Conservation (phyloP, 169 alveolate species). For the Perkinsus marinus region DNA sequence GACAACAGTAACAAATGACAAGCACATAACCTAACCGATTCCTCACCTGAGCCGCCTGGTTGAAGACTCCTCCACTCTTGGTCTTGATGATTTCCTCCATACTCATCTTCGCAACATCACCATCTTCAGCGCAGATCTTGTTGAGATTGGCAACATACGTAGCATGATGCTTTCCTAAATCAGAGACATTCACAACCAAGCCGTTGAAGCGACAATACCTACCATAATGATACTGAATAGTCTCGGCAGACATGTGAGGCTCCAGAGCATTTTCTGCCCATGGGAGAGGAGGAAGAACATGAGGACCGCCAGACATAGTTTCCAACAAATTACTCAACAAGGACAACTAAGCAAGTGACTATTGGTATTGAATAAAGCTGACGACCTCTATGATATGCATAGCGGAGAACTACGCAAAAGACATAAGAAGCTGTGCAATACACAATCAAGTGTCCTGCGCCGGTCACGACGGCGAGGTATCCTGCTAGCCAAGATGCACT, state of each 20-base stretch:
- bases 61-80: slow-evolving; percentile 32
- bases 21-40: neutral
- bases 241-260: slow-evolving; percentile 81
- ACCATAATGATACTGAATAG: slow-evolving; percentile 81
- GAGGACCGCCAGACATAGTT: neutral
- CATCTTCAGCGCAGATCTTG: slow-evolving; percentile 27
- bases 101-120: slow-evolving; percentile 7
- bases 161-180: neutral
- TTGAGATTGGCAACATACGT: neutral
- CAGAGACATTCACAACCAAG: too few species aligned
- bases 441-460: too few species aligned
- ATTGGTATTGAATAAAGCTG: too few species aligned
- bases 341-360: too few species aligned
- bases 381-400: too few species aligned
- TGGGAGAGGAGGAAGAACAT: slow-evolving; percentile 69
- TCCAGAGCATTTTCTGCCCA: slow-evolving; percentile 74
- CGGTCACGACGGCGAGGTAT: too few species aligned
- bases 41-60: slow-evolving; percentile 40
- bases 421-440: too few species aligned
- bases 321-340: neutral
- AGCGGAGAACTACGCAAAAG: too few species aligned
- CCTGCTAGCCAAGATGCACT: too few species aligned
- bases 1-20: neutral
- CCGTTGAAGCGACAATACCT: too few species aligned
- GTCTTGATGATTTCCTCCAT: slow-evolving; percentile 36